Percentiles rank a stretch among this genome's conserved stretches.
phyloP scores from a whole-genome alignment of 1,284 basidiomycete species.

The Puccinia novopanici region DNA sequence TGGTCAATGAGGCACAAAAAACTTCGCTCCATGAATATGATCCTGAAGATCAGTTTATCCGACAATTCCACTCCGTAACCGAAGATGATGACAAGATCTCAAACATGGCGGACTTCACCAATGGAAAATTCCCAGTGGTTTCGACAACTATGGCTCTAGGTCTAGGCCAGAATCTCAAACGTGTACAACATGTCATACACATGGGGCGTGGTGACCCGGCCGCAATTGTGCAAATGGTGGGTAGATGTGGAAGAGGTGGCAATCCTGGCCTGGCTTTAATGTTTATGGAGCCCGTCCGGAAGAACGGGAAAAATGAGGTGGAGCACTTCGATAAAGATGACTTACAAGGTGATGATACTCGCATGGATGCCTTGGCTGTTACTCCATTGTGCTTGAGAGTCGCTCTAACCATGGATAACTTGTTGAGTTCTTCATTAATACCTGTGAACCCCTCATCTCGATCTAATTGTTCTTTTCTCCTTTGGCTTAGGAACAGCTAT shows the following conservation, averaged over 20 bases:
- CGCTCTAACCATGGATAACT: background rate
- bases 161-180: constrained; percentile 1
- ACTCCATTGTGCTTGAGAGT: background rate
- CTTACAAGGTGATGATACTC: background rate
- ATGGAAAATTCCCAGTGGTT: background rate
- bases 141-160: constrained; percentile 7
- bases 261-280: background rate
- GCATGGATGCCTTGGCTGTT: constrained; percentile 4
- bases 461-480: background rate
- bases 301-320: background rate
- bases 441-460: no score
- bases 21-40: background rate
- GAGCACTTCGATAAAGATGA: background rate
- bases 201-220: constrained; percentile 18
- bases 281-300: background rate
- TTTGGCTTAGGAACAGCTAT: background rate
- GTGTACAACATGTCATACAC: background rate
- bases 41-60: background rate
- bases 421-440: background rate
- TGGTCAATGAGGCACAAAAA: background rate
- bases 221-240: constrained; percentile 25
- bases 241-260: constrained; percentile 4
- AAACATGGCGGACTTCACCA: background rate
- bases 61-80: background rate
- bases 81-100: background rate